These are phyloP conservation scores for Gryganskiella cystojenkinii DNA, from an alignment of 192 early-diverging fungal species.

Conservation along the genomic window DNA sequence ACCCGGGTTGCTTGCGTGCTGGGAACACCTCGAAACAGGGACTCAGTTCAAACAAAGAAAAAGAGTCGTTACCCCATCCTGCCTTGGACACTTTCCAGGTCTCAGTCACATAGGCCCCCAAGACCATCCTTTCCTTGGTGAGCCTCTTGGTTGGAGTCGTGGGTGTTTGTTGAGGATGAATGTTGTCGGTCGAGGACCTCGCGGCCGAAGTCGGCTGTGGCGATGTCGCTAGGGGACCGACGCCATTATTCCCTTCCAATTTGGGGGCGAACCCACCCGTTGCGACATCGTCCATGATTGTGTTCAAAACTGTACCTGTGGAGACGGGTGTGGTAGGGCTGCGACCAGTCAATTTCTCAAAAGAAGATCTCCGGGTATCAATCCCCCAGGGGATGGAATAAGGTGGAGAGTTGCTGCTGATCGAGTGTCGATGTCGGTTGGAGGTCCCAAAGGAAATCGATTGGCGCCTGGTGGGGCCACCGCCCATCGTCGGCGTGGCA, in stretches of 20 bases:
- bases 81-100: slow-evolving; percentile 62
- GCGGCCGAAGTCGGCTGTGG: not conserved
- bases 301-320: slow-evolving; percentile 16
- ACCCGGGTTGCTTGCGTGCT: slow-evolving; percentile 31
- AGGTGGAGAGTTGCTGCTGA: slow-evolving; percentile 22
- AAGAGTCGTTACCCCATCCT: slow-evolving; percentile 60
- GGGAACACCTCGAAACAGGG: slow-evolving; percentile 59
- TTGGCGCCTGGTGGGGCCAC: slow-evolving; percentile 2
- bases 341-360: slow-evolving; percentile 12
- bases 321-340: slow-evolving; percentile 10
- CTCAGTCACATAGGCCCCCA: slow-evolving; percentile 62
- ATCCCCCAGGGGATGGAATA: slow-evolving; percentile 13
- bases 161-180: too few relatives aligned
- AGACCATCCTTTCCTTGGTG: slow-evolving; percentile 36
- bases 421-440: slow-evolving; percentile 11
- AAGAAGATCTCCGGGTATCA: slow-evolving; percentile 10
- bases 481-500: slow-evolving; percentile 8
- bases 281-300: slow-evolving; percentile 20
- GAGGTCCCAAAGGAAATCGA: slow-evolving; percentile 29
- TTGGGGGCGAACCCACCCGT: not conserved
- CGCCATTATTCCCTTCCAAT: not conserved
- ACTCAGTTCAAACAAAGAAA: slow-evolving; percentile 59
- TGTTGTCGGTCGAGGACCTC: not conserved
- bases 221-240: not conserved
- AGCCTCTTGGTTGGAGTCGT: not conserved